phyloP scores from a whole-genome alignment of 257 asterid species.

The Thymus mandschuricus region DNA sequence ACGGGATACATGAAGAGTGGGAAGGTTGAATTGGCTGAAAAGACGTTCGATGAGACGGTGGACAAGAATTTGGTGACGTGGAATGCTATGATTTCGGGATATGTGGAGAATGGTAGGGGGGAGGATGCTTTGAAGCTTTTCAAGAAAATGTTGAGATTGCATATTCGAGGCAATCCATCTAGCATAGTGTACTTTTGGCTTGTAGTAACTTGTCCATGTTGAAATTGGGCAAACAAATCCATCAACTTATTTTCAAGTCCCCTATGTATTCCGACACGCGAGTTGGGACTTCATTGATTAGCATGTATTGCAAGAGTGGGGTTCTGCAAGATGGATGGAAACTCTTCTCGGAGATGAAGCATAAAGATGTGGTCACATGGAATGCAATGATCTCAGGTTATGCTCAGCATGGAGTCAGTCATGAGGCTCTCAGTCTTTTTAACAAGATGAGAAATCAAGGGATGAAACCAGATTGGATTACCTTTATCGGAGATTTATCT shows the following conservation, averaged over 20 bases:
- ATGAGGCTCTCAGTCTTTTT: conserved; percentile 11
- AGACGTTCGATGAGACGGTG: neutral
- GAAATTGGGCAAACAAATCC: conserved; percentile 17
- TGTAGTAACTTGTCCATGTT: conserved; percentile 13
- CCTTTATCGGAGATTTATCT: conserved; percentile 12
- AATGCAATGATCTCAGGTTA: conserved; percentile 15
- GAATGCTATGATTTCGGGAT: conserved; percentile 11
- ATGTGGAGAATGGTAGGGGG: conserved; percentile 10
- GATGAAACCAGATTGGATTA: neutral
- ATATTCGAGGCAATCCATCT: conserved; percentile 3
- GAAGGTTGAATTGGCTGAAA: conserved; percentile 6
- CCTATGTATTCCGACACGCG: neutral
- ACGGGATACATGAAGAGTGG: conserved; percentile 10
- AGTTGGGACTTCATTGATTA: conserved; percentile 1
- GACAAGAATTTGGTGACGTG: conserved; percentile 13
- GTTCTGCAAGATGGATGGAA: conserved; percentile 9
- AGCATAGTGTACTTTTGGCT: conserved; percentile 5
- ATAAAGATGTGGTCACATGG: conserved; percentile 16
- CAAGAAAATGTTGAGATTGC: neutral
- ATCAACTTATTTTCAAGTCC: conserved; percentile 12
- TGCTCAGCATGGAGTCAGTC: neutral
- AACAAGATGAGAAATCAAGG: neutral
- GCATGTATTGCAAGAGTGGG: conserved; percentile 15
- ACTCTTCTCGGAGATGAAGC: conserved; percentile 1
- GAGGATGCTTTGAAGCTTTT: conserved; percentile 10